Evolutionary conservation across 176 grass and related monocot species (phyloP).

Genomic region (Canna indica): DNA sequence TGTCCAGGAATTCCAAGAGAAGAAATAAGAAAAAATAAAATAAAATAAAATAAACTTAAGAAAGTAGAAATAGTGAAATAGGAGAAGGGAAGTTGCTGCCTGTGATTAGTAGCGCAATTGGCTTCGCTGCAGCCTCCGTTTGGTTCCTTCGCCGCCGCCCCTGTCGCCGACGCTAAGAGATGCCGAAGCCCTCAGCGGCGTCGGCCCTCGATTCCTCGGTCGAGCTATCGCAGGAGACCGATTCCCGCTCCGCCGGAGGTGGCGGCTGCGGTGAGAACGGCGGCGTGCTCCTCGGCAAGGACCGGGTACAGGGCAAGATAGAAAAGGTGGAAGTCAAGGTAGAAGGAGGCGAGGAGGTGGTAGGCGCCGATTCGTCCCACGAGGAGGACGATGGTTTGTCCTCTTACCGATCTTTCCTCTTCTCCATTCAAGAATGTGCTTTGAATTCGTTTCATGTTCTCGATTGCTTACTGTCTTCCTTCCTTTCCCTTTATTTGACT

Average conservation of each 20-base stretch:
- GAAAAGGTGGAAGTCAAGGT: neutral
- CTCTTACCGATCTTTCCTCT: neutral
- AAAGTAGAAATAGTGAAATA: too few species aligned
- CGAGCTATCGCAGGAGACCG: neutral
- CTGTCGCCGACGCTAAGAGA: neutral
- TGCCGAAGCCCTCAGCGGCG: neutral
- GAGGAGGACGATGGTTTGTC: neutral
- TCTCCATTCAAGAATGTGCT: neutral
- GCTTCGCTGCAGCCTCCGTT: neutral
- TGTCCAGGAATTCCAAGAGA: neutral
- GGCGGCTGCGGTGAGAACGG: neutral
- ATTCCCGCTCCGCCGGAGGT: neutral
- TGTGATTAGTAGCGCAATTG: too few species aligned
- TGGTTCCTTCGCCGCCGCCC: neutral
- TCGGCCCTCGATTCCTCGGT: neutral
- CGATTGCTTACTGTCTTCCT: neutral
- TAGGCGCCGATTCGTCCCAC: neutral
- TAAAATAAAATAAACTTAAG: too few species aligned
- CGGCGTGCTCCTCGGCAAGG: neutral
- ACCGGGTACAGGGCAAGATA: neutral
- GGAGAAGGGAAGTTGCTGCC: too few species aligned
- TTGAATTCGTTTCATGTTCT: neutral
- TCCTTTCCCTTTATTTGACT: neutral
- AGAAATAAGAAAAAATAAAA: neutral
- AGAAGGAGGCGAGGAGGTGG: neutral